These are phyloP conservation scores for Alisma plantagoaquatica DNA, from an alignment of 106 monocot genomes.

Conservation along the genomic window DNA sequence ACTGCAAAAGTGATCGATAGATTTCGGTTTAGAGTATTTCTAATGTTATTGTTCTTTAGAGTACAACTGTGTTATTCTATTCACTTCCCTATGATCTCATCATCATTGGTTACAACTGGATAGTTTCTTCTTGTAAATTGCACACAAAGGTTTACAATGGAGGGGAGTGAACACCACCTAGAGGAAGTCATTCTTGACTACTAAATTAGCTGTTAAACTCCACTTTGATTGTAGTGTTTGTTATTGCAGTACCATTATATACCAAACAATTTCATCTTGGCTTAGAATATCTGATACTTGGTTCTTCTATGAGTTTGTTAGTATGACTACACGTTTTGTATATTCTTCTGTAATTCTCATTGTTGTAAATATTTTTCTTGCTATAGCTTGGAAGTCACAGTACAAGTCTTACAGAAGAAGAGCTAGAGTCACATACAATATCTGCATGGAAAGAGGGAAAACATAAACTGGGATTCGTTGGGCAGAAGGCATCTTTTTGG, in stretches of 20 bases:
- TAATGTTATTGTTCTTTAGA: no score
- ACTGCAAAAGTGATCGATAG: no score
- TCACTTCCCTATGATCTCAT: no score
- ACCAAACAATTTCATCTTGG: neutral
- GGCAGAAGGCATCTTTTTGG: constrained; percentile 38
- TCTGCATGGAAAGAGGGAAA: constrained; percentile 96
- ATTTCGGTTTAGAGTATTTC: no score
- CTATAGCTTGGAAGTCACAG: constrained; percentile 86
- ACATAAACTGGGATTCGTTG: constrained; percentile 41
- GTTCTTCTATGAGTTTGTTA: neutral
- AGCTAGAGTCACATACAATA: constrained; percentile 96
- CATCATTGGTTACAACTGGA: no score
- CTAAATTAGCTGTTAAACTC: no score
- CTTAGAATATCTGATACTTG: neutral
- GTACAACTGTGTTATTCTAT: no score
- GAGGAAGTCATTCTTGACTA: no score
- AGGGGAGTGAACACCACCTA: no score
- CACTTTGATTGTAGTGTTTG: no score
- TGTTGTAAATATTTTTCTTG: neutral
- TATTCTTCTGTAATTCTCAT: neutral
- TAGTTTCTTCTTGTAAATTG: no score
- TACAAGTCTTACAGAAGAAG: constrained; percentile 93
- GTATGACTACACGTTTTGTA: neutral
- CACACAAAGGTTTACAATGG: no score
- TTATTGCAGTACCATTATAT: neutral